Conservation (phyloP, 176 grass and related monocot species). For the Coix lacrymajobi region DNA sequence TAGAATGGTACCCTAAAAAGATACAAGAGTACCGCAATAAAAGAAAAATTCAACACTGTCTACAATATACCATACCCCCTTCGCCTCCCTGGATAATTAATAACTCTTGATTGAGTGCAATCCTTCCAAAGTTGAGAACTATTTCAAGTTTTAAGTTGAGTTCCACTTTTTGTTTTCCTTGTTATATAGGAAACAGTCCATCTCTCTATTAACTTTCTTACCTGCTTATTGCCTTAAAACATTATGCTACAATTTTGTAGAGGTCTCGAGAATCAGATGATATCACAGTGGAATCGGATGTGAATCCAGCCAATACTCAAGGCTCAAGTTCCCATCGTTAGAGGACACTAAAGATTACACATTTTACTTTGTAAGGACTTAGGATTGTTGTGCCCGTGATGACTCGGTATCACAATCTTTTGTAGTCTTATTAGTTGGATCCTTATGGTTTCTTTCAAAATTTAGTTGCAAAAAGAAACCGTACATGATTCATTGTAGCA, state of each 20-base stretch:
- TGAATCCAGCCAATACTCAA: not conserved
- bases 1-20: not conserved
- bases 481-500: not conserved
- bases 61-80: no score
- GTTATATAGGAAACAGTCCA: not conserved
- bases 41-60: no score
- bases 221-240: not conserved
- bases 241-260: not conserved
- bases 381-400: not conserved
- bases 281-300: not conserved
- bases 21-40: no score
- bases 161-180: not conserved
- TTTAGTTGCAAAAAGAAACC: not conserved
- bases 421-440: not conserved
- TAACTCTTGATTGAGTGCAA: not conserved
- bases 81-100: no score
- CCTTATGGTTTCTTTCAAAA: not conserved
- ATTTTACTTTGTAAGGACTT: not conserved
- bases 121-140: not conserved
- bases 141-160: not conserved
- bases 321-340: not conserved
- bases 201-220: not conserved
- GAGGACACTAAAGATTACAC: not conserved
- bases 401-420: not conserved
- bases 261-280: not conserved